These are phyloP conservation scores for Periglandula ipomoeae DNA, from an alignment of 2,329 filamentous ascomycete species.

Conservation along the genomic window DNA sequence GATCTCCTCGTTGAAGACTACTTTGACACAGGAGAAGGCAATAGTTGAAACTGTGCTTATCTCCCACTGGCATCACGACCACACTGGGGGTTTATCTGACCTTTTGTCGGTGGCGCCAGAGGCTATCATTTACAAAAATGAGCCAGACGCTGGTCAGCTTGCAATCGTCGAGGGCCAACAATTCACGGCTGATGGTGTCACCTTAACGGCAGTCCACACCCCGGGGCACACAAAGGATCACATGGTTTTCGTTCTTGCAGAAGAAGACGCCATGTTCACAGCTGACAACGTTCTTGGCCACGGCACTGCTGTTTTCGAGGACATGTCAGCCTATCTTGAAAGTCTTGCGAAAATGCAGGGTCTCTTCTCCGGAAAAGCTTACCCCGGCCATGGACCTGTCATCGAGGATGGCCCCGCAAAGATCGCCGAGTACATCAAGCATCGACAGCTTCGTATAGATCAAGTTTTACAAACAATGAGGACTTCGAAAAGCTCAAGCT, in stretches of 20 bases:
- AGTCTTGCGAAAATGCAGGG: conserved; percentile 61
- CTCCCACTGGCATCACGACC: conserved; percentile 90
- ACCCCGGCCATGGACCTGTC: conserved; percentile 80
- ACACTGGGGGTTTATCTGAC: conserved; percentile 66
- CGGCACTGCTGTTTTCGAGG: conserved; percentile 77
- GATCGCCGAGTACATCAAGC: conserved; percentile 74
- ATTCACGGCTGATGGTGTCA: conserved; percentile 52
- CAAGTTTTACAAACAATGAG: conserved; percentile 62
- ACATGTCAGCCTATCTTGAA: conserved; percentile 58
- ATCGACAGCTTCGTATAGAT: conserved; percentile 69
- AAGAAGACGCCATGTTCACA: conserved; percentile 79
- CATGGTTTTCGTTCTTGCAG: conserved; percentile 65
- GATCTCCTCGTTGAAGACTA: conserved; percentile 54
- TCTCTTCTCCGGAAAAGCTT: conserved; percentile 59
- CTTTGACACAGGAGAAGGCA: conserved; percentile 59
- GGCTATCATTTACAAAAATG: conserved; percentile 57
- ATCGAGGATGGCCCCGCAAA: conserved; percentile 62
- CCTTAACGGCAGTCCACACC: conserved; percentile 52
- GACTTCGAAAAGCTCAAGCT: conserved; percentile 23
- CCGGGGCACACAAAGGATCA: conserved; percentile 75
- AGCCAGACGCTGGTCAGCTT: conserved; percentile 41
- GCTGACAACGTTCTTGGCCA: conserved; percentile 85
- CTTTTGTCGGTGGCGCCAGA: conserved; percentile 55
- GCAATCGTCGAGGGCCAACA: conserved; percentile 40
- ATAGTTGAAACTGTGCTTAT: conserved; percentile 62